Conservation (phyloP, 768 basidiomycete species). For the Brasilioporus rufonigricans region DNA sequence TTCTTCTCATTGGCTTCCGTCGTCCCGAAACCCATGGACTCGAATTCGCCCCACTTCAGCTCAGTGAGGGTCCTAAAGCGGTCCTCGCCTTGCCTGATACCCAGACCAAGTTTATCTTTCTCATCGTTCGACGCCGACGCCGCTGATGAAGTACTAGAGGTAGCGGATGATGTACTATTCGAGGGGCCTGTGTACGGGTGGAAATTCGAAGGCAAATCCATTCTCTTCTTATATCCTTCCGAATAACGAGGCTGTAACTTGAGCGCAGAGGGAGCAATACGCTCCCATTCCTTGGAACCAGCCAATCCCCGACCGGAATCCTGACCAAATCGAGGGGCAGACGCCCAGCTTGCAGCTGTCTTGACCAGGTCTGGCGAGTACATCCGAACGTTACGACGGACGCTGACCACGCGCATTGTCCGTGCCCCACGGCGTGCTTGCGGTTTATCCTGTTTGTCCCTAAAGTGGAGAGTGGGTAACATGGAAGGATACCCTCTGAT, state of each 20-base stretch:
- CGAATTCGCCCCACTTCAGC: conserved; percentile 90
- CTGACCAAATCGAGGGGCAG: conserved; percentile 30
- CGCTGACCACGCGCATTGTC: conserved; percentile 72
- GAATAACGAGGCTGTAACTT: conserved; percentile 68
- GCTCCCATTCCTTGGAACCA: conserved; percentile 72
- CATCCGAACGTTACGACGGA: conserved; percentile 80
- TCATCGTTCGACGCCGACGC: conserved; percentile 33
- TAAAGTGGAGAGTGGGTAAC: conserved; percentile 59
- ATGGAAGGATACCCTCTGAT: conserved; percentile 85
- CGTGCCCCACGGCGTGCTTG: conserved; percentile 75
- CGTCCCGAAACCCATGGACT: conserved; percentile 73
- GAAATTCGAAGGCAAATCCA: conserved; percentile 62
- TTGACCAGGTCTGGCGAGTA: conserved; percentile 86
- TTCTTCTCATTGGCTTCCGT: conserved; percentile 56
- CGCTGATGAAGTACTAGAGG: conserved; percentile 42
- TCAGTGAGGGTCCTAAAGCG: conserved; percentile 81
- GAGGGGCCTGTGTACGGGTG: conserved; percentile 45
- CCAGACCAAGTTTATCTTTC: conserved; percentile 30
- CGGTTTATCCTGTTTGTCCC: conserved; percentile 47
- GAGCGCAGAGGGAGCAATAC: conserved; percentile 61
- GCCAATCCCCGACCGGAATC: conserved; percentile 38
- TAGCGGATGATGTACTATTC: conserved; percentile 36
- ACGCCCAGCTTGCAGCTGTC: conserved; percentile 51
- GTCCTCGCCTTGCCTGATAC: conserved; percentile 52
- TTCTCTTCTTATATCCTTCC: conserved; percentile 71